phyloP scores from a whole-genome alignment of 139 green algal species.

The Nannochloris sp. region DNA sequence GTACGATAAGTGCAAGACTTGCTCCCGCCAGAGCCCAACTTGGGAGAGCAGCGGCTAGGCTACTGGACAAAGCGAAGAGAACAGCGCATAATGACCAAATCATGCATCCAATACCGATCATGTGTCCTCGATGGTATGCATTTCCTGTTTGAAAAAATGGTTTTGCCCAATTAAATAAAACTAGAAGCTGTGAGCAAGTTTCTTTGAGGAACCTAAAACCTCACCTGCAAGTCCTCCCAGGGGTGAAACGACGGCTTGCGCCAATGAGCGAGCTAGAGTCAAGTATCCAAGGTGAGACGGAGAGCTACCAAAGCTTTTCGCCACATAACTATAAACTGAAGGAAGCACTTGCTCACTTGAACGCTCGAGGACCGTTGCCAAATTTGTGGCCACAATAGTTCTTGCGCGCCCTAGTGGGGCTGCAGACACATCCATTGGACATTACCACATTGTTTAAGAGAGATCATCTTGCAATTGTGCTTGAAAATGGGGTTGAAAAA shows the following conservation, averaged over 20 bases:
- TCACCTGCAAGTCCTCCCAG: not conserved
- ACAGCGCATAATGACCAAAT: conserved; percentile 55
- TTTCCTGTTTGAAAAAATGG: too few relatives aligned
- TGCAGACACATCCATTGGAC: too few relatives aligned
- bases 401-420: too few relatives aligned
- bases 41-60: not conserved
- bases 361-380: conserved; percentile 52
- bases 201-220: too few relatives aligned
- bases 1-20: not conserved
- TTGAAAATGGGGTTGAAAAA: too few relatives aligned
- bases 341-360: conserved; percentile 55
- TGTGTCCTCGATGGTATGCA: conserved; percentile 35
- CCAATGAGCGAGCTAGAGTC: not conserved
- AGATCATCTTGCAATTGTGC: too few relatives aligned
- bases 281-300: conserved; percentile 13
- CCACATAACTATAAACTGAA: conserved; percentile 55
- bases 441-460: too few relatives aligned
- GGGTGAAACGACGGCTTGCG: not conserved
- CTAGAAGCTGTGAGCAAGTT: too few relatives aligned
- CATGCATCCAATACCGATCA: conserved; percentile 39
- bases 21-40: not conserved
- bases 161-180: too few relatives aligned
- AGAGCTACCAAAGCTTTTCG: conserved; percentile 31
- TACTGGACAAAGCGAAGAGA: conserved; percentile 22
- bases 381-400: too few relatives aligned